Evolutionary conservation across 495 filamentous ascomycete genomes (phyloP), one percentile per base, ranked within the genome.

Genomic region (Penicillium coffeae): DNA sequence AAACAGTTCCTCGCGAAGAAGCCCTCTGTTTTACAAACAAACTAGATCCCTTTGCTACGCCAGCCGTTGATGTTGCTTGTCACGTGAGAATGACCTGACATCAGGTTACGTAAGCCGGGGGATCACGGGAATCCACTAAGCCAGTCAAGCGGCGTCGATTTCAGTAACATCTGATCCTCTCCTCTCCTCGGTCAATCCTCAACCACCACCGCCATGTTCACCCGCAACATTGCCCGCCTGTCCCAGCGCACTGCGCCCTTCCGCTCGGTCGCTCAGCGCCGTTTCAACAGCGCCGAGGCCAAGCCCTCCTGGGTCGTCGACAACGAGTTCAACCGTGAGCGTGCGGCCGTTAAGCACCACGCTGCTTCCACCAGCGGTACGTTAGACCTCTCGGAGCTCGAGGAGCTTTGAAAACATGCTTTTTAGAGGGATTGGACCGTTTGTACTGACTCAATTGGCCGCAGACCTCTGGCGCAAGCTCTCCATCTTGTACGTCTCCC

Each of bases 391-490:
- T 51, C 40, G 48, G 46, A 16, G 16, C 20, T 21, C n/a, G 21
- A 30, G 15, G 5, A 38, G 15, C 10, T 32, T 15, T 8, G 18
- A 13, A 12, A 25, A 10, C 18, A 15, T n/a, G 12, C n/a, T n/a
- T n/a, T n/a, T n/a, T n/a, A n/a, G n/a, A n/a, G n/a, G n/a, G n/a
- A n/a, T n/a, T 18, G n/a, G 32, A 37, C 43, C 21, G 32, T 21
- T 41, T 32, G 51, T 52, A 56, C 68, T 74, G 47, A 76, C 60
- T 50, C 54, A 64, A 62, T 67, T 59, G 38, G 47, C 54, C 46
- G 44, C 68, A 96, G 91, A 88, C 65, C 83, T 93, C 55, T 96
- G 91, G 91, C 82, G 83, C 71, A 96, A 92, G 77, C 84, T 96
- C 43, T 90, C 87, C 48, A 79, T 95, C 76, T 96, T 86, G 91